Evolutionary conservation across 106 monocot genomes (phyloP).

Genomic region (Dioscorea zingiberensis): DNA sequence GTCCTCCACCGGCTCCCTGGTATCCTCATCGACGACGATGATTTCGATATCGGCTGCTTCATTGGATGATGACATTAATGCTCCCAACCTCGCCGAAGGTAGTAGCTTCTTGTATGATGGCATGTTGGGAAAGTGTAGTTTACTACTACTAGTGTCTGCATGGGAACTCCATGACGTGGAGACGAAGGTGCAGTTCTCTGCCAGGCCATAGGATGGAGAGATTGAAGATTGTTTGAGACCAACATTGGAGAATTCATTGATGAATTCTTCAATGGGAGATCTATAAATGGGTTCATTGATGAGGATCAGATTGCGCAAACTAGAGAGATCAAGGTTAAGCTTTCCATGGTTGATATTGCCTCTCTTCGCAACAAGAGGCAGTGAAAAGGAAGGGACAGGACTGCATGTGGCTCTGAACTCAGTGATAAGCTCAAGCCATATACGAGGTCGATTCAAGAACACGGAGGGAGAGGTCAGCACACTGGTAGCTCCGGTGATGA

Average conservation of each 20-base stretch:
- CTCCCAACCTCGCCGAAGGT: constrained; percentile 24
- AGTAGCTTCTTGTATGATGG: constrained; percentile 35
- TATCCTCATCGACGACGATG: constrained; percentile 26
- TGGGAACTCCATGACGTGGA: constrained; percentile 28
- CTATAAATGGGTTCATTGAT: constrained; percentile 38
- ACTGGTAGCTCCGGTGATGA: constrained; percentile 39
- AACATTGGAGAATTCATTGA: constrained; percentile 11
- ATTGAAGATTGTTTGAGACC: constrained; percentile 22
- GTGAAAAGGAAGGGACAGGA: constrained; percentile 32
- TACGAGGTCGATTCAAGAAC: constrained; percentile 31
- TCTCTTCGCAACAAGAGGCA: constrained; percentile 21
- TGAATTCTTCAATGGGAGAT: constrained; percentile 21
- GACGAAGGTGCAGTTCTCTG: constrained; percentile 52
- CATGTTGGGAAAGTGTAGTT: background rate
- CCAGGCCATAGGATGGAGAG: constrained; percentile 37
- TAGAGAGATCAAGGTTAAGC: constrained; percentile 9
- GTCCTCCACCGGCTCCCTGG: constrained; percentile 27
- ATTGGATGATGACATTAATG: no score
- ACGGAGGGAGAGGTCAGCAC: constrained; percentile 23
- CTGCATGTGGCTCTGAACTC: constrained; percentile 36
- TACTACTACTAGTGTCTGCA: no score
- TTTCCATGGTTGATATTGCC: constrained; percentile 8
- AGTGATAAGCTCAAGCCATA: constrained; percentile 43
- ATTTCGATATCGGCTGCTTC: constrained; percentile 17
- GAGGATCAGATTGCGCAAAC: constrained; percentile 28